Conservation (phyloP, 2,329 filamentous ascomycete species). For the Colletotrichum aenigma region DNA sequence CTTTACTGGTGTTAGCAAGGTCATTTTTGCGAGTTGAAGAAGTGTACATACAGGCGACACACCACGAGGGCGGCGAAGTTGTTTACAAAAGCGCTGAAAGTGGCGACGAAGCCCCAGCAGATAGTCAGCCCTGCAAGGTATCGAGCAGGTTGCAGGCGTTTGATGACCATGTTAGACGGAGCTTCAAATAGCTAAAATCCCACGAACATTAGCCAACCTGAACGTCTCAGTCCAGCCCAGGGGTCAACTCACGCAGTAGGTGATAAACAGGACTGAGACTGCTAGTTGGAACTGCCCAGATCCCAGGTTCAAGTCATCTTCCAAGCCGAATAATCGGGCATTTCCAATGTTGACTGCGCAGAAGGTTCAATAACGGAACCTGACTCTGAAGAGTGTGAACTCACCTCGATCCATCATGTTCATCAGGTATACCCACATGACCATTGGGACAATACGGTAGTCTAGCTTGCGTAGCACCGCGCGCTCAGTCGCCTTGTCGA, state of each 20-base stretch:
- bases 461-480: conserved; percentile 30
- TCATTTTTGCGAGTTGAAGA: not conserved
- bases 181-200: conserved; percentile 37
- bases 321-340: not conserved
- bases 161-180: conserved; percentile 43
- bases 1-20: not conserved
- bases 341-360: conserved; percentile 50
- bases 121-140: conserved; percentile 38
- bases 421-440: conserved; percentile 37
- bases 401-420: conserved; percentile 39
- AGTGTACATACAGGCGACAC: conserved; percentile 46
- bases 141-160: conserved; percentile 41
- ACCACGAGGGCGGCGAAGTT: conserved; percentile 59
- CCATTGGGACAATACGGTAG: conserved; percentile 33
- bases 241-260: conserved; percentile 42
- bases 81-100: conserved; percentile 60
- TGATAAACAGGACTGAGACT: conserved; percentile 46
- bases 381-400: not conserved
- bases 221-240: not conserved
- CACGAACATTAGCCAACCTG: not conserved
- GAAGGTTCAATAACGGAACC: not conserved
- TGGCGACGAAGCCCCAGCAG: conserved; percentile 58
- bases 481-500: conserved; percentile 11
- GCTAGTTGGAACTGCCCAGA: conserved; percentile 61
- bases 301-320: conserved; percentile 32